Base-by-base conservation (phyloP, 257 asterid genomes). In the Scutellaria barbata region DNA sequence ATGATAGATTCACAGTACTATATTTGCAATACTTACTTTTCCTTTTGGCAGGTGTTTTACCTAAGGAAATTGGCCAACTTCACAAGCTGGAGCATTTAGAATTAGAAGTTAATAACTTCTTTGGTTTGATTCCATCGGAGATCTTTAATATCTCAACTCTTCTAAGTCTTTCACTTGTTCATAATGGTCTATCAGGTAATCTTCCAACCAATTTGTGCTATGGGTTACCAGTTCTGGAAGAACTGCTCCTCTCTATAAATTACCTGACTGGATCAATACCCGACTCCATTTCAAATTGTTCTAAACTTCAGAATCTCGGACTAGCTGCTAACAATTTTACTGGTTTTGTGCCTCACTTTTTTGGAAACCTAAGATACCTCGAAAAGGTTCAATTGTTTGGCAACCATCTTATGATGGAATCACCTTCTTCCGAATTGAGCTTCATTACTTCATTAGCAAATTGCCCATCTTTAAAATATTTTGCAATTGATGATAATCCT, bases 91-190 rank as follows among this genome's bases (percentile, higher is more conserved):
- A 64, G 61, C 0, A 0, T 0, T 14, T 80, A 14, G 0, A 0
- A 0, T 40, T 71, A 57, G n/a, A 2, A 0, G 0, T 0, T 2
- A 81, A 78, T n/a, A n/a, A 6, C 0, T 78, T 74, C 1, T 39
- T 6, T 8, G 85, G 83, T 16, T 8, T 50, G 3, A 75, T 81
- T 4, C 84, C 87, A 14, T 10, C 7, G 0, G n/a, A 37, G 8
- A 1, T 82, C 6, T 79, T 76, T 13, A 82, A 82, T 63, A 76
- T 79, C 9, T 76, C 86, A 46, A 20, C 81, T n/a, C 57, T 82
- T 33, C n/a, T 0, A 39, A 6, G 0, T 13, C 30, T 77, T 10
- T 0, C 10, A 1, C 73, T 81, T 3, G 0, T 6, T 1, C 0
- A 0, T 0, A 77, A 73, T 48, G 57, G 25, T 11, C 42, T 79